Conservation (phyloP, 768 basidiomycete species). For the Mycena olivaceomarginata region DNA sequence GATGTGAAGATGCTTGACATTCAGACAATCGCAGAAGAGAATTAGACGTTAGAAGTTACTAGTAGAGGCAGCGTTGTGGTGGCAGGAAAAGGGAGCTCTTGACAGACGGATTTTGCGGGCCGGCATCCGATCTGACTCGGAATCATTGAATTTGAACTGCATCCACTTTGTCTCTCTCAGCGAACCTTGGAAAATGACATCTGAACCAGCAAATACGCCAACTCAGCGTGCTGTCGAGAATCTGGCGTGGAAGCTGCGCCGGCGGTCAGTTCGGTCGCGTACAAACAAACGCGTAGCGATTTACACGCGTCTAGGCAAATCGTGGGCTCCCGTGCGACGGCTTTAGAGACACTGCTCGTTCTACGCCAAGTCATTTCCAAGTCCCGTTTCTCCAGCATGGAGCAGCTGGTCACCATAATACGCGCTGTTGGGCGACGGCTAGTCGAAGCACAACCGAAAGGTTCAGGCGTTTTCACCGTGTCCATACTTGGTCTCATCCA, state of each 20-base stretch:
- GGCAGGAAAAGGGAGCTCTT: no score
- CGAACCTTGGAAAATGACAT: conserved; percentile 58
- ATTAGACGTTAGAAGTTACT: no score
- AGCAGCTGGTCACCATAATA: conserved; percentile 88
- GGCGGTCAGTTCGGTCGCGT: conserved; percentile 72
- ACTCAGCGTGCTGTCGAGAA: conserved; percentile 80
- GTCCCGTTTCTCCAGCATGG: conserved; percentile 90
- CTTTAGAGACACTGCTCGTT: conserved; percentile 92
- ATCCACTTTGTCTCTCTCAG: not conserved
- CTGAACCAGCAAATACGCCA: conserved; percentile 58
- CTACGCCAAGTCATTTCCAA: conserved; percentile 93
- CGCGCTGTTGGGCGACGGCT: conserved; percentile 86
- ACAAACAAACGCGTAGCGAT: conserved; percentile 36
- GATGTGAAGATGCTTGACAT: no score
- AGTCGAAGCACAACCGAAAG: conserved; percentile 96
- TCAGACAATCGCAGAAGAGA: no score
- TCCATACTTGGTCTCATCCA: conserved; percentile 32
- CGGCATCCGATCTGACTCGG: conserved; percentile 1
- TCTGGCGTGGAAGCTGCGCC: conserved; percentile 80
- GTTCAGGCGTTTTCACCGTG: conserved; percentile 61
- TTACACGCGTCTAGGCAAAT: conserved; percentile 78
- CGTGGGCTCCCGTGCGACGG: conserved; percentile 92
- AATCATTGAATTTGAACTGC: not conserved
- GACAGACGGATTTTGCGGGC: not conserved
- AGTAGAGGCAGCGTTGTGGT: no score